A percentile compares a stretch with the other conserved stretches of the same genome.
Conservation (phyloP, 352 stramenopile genomes). For the Pythium guiyangense region DNA sequence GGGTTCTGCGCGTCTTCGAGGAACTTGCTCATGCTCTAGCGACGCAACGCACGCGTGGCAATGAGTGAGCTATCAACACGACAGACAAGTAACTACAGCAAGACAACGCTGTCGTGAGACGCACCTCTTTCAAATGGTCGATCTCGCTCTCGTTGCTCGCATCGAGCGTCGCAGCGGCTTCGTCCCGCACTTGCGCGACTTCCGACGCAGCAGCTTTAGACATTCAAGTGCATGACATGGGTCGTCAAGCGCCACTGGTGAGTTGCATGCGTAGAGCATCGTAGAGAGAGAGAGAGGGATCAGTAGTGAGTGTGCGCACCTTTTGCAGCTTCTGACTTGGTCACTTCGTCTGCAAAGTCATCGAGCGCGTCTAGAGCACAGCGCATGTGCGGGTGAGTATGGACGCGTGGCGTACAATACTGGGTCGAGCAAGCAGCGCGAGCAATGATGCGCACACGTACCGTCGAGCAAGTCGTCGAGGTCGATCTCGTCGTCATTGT, state of each 20-base stretch:
- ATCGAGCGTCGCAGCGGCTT: conserved; percentile 40
- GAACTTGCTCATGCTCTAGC: conserved; percentile 84
- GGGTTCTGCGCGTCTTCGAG: conserved; percentile 83
- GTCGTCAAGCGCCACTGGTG: too few species aligned
- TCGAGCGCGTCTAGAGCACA: background rate
- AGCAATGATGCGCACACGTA: too few species aligned
- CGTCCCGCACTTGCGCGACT: conserved; percentile 33
- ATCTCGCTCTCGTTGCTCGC: conserved; percentile 52
- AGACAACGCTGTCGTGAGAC: background rate
- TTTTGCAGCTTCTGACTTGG: background rate
- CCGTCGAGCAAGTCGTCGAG: conserved; percentile 80
- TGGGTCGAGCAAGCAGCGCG: too few species aligned
- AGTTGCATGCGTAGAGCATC: background rate
- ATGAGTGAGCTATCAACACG: background rate
- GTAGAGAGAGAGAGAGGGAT: background rate
- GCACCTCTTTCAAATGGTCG: conserved; percentile 59
- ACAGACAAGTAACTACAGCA: background rate
- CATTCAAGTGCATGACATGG: background rate
- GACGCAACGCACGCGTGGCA: background rate
- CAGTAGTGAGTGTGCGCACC: background rate
- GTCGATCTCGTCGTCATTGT: conserved; percentile 54
- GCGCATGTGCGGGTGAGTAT: background rate
- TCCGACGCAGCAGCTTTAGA: conserved; percentile 21
- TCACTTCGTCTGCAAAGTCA: conserved; percentile 1
- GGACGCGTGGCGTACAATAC: too few species aligned